These are phyloP conservation scores for Leccinum subgranulosum DNA, from an alignment of 768 basidiomycete species.

Conservation along the genomic window DNA sequence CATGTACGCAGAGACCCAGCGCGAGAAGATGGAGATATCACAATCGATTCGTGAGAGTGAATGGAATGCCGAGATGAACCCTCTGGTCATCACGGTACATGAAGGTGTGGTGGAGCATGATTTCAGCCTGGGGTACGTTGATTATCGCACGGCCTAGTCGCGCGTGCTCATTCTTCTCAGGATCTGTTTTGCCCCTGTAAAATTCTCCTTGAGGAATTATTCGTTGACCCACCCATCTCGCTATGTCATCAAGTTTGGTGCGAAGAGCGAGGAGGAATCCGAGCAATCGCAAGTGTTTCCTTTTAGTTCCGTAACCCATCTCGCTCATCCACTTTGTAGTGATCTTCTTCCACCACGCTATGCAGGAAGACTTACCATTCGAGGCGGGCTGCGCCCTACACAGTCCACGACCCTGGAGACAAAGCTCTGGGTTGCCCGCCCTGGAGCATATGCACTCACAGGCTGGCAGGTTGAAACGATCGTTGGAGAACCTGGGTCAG, in stretches of 20 bases:
- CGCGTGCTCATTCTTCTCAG: conserved; percentile 35
- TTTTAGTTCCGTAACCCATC: neutral
- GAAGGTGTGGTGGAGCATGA: conserved; percentile 54
- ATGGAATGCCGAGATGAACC: conserved; percentile 81
- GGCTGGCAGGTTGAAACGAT: conserved; percentile 70
- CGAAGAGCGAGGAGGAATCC: conserved; percentile 18
- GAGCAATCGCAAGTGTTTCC: conserved; percentile 21
- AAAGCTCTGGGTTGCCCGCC: conserved; percentile 56
- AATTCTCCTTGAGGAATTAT: conserved; percentile 64
- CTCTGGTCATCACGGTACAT: conserved; percentile 52
- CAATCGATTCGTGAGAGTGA: conserved; percentile 64
- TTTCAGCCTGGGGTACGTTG: conserved; percentile 66
- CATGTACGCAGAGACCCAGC: conserved; percentile 89
- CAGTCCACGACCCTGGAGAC: conserved; percentile 42
- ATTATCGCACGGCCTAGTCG: neutral
- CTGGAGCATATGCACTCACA: conserved; percentile 62
- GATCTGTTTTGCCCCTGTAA: conserved; percentile 49
- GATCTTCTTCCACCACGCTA: conserved; percentile 52
- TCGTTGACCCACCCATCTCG: conserved; percentile 62
- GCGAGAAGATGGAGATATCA: conserved; percentile 66
- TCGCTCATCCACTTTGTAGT: conserved; percentile 28
- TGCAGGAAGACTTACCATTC: conserved; percentile 63
- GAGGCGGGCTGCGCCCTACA: conserved; percentile 54
- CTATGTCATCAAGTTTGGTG: conserved; percentile 51
- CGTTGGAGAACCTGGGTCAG: conserved; percentile 41